These are phyloP conservation scores for Neofusicoccum cordaticola DNA, from an alignment of 2,329 filamentous ascomycete genomes.

Conservation along the genomic window DNA sequence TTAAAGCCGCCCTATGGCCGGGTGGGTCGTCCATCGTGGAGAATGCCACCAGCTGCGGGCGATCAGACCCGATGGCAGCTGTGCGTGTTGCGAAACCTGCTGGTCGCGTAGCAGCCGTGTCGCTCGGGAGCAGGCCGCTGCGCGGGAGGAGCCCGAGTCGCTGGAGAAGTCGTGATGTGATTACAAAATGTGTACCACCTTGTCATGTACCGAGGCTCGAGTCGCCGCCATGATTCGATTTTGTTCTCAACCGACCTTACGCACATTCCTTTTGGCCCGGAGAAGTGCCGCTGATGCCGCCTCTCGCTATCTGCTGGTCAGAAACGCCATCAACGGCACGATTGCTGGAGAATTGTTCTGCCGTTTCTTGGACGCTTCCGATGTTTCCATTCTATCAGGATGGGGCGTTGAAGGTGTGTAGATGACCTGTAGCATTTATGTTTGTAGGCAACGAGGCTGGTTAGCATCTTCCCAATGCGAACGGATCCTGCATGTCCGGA, in stretches of 20 bases:
- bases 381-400: not conserved
- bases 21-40: not conserved
- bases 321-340: not conserved
- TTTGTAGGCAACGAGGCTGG: not conserved
- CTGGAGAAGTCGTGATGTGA: not conserved
- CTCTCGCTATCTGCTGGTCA: not conserved
- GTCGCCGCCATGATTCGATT: not conserved
- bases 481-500: not conserved
- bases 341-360: conserved; percentile 6
- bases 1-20: not conserved
- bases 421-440: not conserved
- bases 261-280: not conserved
- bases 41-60: not conserved
- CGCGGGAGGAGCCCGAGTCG: not conserved
- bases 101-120: not conserved
- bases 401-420: not conserved
- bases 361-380: not conserved
- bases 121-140: not conserved
- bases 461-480: not conserved
- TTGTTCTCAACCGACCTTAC: no score
- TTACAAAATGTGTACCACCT: not conserved
- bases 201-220: not conserved
- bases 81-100: not conserved
- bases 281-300: not conserved
- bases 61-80: not conserved